Evolutionary conservation across 2,329 filamentous ascomycete genomes (phyloP).

Genomic region (Trichoderma sp.): DNA sequence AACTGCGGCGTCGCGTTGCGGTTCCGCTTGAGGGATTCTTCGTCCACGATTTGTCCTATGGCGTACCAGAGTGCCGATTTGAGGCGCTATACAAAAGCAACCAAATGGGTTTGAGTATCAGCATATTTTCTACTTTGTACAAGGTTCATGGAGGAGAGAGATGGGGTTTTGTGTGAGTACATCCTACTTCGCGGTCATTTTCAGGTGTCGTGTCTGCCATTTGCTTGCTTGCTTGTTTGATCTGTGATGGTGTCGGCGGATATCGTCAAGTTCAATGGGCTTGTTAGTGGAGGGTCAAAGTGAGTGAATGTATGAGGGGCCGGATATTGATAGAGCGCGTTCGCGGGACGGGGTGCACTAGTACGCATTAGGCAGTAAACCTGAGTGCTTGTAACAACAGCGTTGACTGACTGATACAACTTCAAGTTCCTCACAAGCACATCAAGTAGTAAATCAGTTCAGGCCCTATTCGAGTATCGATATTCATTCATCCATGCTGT

Average conservation of each 20-base stretch:
- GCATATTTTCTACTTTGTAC: neutral
- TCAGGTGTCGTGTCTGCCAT: conserved; percentile 42
- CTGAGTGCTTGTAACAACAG: neutral
- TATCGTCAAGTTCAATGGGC: neutral
- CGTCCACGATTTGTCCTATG: conserved; percentile 85
- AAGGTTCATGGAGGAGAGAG: too few species aligned
- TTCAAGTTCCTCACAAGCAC: neutral
- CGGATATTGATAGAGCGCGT: neutral
- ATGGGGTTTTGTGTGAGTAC: neutral
- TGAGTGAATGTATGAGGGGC: neutral
- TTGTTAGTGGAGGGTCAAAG: neutral
- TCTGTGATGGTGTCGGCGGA: too few species aligned
- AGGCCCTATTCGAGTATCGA: neutral
- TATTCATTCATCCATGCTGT: neutral
- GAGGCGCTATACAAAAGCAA: conserved; percentile 59
- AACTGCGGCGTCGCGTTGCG: conserved; percentile 91
- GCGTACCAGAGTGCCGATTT: conserved; percentile 85
- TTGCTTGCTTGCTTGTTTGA: neutral
- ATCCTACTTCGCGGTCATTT: conserved; percentile 44
- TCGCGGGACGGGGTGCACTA: conserved; percentile 2
- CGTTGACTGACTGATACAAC: too few species aligned
- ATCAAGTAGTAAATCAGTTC: neutral
- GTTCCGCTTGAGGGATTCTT: conserved; percentile 63
- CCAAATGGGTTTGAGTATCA: neutral
- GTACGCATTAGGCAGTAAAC: neutral